A percentile compares a stretch with the other conserved stretches of the same genome.
phyloP scores from a whole-genome alignment of 306 rosid species.

The Malus domestica region DNA sequence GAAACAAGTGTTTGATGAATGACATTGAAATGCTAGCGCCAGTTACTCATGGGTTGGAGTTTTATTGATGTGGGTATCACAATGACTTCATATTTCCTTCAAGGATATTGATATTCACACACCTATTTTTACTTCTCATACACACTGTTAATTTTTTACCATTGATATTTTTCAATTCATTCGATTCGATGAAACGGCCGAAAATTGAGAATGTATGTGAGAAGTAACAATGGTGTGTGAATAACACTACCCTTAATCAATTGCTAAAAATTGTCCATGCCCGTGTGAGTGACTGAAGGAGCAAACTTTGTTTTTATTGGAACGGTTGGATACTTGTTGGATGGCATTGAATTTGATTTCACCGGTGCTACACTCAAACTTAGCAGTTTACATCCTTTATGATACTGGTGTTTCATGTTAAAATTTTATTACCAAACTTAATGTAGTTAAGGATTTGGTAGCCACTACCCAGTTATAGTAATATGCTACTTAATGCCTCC shows the following conservation, averaged over 20 bases:
- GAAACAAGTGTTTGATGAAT: not conserved
- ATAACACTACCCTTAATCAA: not conserved
- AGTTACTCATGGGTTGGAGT: not conserved
- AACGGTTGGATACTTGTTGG: not conserved
- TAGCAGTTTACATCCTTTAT: not conserved
- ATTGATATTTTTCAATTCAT: too few relatives aligned
- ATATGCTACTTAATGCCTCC: not conserved
- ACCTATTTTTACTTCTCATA: too few relatives aligned
- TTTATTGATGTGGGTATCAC: not conserved
- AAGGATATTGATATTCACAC: too few relatives aligned
- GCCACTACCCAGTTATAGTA: conserved; percentile 2
- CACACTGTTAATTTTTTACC: too few relatives aligned
- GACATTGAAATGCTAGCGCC: not conserved
- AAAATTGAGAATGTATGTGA: too few relatives aligned
- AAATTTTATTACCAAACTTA: not conserved
- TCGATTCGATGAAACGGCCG: too few relatives aligned
- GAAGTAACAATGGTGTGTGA: too few relatives aligned
- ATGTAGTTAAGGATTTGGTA: not conserved
- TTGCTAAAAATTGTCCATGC: not conserved
- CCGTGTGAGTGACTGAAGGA: not conserved
- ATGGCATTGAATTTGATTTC: not conserved
- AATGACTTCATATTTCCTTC: not conserved
- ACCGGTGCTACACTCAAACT: not conserved
- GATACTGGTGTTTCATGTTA: too few relatives aligned
- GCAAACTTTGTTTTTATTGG: not conserved